Evolutionary conservation across 495 filamentous ascomycete species (phyloP).

Genomic region (Chaetomium cochliodes): DNA sequence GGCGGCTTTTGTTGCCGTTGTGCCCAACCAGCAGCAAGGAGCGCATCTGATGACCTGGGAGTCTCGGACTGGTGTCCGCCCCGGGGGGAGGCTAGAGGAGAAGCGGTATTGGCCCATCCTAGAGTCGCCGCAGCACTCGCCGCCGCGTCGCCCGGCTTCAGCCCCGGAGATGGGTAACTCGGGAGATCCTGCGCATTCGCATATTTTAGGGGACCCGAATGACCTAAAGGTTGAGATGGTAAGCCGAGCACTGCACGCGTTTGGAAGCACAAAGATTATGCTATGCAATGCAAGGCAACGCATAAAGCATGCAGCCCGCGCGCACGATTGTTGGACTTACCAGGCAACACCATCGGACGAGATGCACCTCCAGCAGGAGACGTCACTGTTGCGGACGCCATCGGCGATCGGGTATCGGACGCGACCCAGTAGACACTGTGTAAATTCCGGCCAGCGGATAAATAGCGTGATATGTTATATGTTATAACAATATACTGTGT

Average conservation of each 20-base stretch:
- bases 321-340: constrained; percentile 3
- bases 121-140: constrained; percentile 71
- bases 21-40: constrained; percentile 64
- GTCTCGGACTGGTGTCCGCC: constrained; percentile 55
- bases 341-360: constrained; percentile 4
- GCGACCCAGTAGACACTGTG: constrained; percentile 5
- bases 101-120: constrained; percentile 58
- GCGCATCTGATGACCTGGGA: constrained; percentile 69
- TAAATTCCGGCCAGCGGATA: background rate
- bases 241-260: constrained; percentile 19
- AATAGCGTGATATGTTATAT: constrained; percentile 13
- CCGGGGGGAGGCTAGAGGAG: constrained; percentile 25
- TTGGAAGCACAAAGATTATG: background rate
- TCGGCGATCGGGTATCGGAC: background rate
- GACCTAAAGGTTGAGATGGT: constrained; percentile 30
- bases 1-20: constrained; percentile 50
- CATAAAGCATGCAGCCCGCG: background rate
- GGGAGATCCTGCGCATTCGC: constrained; percentile 66
- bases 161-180: constrained; percentile 62
- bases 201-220: constrained; percentile 62
- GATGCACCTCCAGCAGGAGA: constrained; percentile 3
- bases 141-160: constrained; percentile 61
- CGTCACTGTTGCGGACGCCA: constrained; percentile 11
- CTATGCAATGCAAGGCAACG: constrained; percentile 1
- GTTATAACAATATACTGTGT: background rate